Evolutionary conservation across 352 stramenopile genomes (phyloP).

Genomic region (Globisporangium megalacanthum): DNA sequence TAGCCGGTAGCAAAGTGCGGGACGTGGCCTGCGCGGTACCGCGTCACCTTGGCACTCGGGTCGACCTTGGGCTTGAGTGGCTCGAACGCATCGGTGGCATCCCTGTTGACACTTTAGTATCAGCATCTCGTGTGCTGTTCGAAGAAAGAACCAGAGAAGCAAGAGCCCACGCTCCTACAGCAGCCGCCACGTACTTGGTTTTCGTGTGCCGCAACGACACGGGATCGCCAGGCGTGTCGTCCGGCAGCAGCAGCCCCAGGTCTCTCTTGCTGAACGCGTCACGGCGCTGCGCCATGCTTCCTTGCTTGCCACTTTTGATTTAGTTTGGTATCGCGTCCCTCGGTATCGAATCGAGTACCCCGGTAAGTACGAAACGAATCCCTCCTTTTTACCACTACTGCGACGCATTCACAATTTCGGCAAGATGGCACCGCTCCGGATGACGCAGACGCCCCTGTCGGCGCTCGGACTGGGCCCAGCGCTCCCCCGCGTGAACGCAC

Average conservation of each 20-base stretch:
- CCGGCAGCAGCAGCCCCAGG: conserved; percentile 69
- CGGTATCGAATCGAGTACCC: background rate
- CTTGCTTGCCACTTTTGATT: background rate
- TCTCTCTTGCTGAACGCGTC: conserved; percentile 81
- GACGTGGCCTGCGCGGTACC: conserved; percentile 79
- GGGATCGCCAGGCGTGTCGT: conserved; percentile 72
- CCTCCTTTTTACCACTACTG: background rate
- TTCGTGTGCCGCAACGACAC: conserved; percentile 76
- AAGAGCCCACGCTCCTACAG: background rate
- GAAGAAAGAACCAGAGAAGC: background rate
- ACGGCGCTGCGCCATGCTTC: conserved; percentile 46
- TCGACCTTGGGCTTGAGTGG: conserved; percentile 78
- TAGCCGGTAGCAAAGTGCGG: conserved; percentile 68
- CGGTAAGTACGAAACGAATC: too few species aligned
- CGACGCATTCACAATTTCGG: background rate
- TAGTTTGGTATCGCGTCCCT: background rate
- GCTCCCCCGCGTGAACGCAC: conserved; percentile 16
- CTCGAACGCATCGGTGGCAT: conserved; percentile 69
- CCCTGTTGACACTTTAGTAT: conserved; percentile 18
- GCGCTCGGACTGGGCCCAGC: conserved; percentile 48
- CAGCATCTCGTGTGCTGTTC: background rate
- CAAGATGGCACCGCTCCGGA: conserved; percentile 10
- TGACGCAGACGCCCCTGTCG: conserved; percentile 53
- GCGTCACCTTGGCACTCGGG: conserved; percentile 71
- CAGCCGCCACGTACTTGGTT: conserved; percentile 29